Conservation (phyloP, 2,329 filamentous ascomycete species). For the Calonectria hongkongensis region DNA sequence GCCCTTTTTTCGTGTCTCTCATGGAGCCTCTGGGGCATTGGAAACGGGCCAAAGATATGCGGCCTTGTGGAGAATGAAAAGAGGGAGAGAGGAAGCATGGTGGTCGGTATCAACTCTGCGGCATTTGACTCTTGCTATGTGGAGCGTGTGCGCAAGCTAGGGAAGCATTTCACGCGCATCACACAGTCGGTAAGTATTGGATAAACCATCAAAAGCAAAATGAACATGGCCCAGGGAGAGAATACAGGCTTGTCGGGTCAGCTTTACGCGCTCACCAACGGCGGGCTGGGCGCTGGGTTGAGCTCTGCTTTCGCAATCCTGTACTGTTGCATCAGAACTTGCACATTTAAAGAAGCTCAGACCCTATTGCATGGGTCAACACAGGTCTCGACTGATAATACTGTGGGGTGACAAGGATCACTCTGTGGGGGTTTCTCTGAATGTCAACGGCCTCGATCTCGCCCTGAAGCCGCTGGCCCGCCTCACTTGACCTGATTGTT, state of each 20-base stretch:
- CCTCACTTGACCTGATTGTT: background rate
- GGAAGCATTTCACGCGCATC: background rate
- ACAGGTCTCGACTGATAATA: background rate
- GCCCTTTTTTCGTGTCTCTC: background rate
- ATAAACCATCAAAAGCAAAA: background rate
- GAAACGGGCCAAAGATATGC: background rate
- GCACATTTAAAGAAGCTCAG: background rate
- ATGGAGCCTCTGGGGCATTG: background rate
- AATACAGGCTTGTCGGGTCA: too few relatives aligned
- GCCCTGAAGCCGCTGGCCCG: background rate
- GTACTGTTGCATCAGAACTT: background rate
- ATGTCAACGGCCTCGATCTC: background rate
- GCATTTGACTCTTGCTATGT: background rate
- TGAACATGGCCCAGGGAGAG: background rate
- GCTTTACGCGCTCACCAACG: background rate
- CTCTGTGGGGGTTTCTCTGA: conserved; percentile 2
- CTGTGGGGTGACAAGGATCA: background rate
- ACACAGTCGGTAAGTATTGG: background rate
- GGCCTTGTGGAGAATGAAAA: background rate
- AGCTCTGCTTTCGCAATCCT: background rate
- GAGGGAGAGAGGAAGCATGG: background rate
- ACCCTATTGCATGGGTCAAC: background rate
- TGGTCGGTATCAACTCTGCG: background rate
- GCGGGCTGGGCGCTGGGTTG: background rate
- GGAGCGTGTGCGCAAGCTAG: background rate